These are phyloP conservation scores for Penicillium chermesinum DNA, from an alignment of 495 filamentous ascomycete species.

Conservation along the genomic window DNA sequence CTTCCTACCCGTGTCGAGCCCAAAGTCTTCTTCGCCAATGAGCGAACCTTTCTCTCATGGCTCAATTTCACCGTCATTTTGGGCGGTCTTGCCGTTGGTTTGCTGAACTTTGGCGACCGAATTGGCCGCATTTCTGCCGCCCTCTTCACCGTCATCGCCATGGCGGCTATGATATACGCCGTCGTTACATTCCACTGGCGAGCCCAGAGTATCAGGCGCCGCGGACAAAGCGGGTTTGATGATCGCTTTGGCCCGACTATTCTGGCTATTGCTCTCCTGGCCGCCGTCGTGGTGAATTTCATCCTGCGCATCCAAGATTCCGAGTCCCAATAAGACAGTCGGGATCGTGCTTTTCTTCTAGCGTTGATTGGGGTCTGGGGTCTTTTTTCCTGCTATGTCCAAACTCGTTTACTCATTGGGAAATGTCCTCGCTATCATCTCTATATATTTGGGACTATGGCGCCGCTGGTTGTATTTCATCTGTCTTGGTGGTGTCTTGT, in stretches of 20 bases:
- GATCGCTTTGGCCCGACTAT: slow-evolving; percentile 91
- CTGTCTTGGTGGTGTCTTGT: not conserved
- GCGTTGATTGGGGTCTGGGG: not conserved
- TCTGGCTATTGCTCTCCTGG: slow-evolving; percentile 73
- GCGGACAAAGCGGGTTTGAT: slow-evolving; percentile 93
- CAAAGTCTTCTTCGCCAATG: slow-evolving; percentile 99
- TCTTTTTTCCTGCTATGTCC: not conserved
- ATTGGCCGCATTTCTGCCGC: slow-evolving; percentile 87
- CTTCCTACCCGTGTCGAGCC: slow-evolving; percentile 97
- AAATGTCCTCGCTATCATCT: not conserved
- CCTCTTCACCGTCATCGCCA: slow-evolving; percentile 89
- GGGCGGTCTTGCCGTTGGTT: slow-evolving; percentile 88
- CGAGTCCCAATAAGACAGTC: slow-evolving; percentile 12
- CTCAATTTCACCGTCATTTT: slow-evolving; percentile 99
- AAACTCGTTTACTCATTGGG: not conserved
- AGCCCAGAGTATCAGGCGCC: slow-evolving; percentile 82
- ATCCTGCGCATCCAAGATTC: slow-evolving; percentile 69
- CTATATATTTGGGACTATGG: not conserved
- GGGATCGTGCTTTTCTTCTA: not conserved
- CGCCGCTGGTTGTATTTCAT: not conserved
- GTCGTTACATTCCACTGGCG: slow-evolving; percentile 95
- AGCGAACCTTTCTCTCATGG: slow-evolving; percentile 98
- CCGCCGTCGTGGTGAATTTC: slow-evolving; percentile 91
- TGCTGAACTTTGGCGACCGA: slow-evolving; percentile 96
- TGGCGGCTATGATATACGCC: slow-evolving; percentile 94